phyloP scores from a whole-genome alignment of 2,329 filamentous ascomycete species.

The Fusarium sacchari region DNA sequence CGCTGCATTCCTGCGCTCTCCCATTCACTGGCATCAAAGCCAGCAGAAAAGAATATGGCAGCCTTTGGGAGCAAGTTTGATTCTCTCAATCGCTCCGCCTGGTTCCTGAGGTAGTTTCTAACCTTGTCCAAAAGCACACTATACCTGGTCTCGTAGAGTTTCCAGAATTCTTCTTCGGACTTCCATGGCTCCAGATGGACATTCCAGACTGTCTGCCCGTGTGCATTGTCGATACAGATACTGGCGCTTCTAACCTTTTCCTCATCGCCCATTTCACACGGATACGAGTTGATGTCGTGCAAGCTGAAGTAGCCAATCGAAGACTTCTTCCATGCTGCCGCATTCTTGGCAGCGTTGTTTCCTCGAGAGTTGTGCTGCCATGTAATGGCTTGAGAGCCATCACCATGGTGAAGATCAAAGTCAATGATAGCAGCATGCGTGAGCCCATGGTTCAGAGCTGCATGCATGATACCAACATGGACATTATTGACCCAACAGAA shows the following conservation, averaged over 20 bases:
- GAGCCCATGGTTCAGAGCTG: conserved; percentile 81
- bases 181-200: conserved; percentile 92
- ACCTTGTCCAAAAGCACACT: conserved; percentile 81
- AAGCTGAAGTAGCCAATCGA: conserved; percentile 96
- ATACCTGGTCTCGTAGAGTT: conserved; percentile 84
- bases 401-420: conserved; percentile 91
- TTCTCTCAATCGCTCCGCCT: conserved; percentile 72
- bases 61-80: conserved; percentile 75
- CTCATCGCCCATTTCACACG: conserved; percentile 92
- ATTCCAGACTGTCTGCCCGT: conserved; percentile 96
- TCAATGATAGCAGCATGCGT: conserved; percentile 96
- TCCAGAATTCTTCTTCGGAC: conserved; percentile 86
- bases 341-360: conserved; percentile 71
- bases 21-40: conserved; percentile 97
- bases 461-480: conserved; percentile 94
- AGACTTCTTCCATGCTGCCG: conserved; percentile 80
- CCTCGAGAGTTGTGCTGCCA: conserved; percentile 89
- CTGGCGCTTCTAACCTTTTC: conserved; percentile 95
- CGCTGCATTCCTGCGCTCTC: conserved; percentile 94
- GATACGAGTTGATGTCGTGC: conserved; percentile 98
- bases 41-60: conserved; percentile 93
- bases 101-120: conserved; percentile 76
- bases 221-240: conserved; percentile 91
- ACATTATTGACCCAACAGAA: conserved; percentile 99
- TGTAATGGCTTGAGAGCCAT: conserved; percentile 93